These are phyloP conservation scores for Mycocentrospora acerina DNA, from an alignment of 2,329 filamentous ascomycete genomes.

Conservation along the genomic window DNA sequence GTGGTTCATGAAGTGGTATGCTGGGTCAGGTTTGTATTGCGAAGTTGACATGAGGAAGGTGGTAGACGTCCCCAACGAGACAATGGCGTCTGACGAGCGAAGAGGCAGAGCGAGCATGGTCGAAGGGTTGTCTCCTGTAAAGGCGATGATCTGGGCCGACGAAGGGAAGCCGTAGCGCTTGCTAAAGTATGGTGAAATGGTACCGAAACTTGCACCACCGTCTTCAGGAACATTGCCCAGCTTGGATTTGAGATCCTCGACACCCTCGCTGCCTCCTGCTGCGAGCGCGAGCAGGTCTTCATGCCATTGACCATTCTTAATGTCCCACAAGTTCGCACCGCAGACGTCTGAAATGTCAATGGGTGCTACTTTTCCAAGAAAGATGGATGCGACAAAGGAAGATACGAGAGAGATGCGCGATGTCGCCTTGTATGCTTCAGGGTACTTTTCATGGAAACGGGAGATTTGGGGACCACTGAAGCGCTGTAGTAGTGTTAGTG, in stretches of 20 bases:
- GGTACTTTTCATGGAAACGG: constrained; percentile 77
- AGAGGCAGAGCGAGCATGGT: constrained; percentile 91
- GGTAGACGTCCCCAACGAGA: constrained; percentile 90
- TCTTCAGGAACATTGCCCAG: constrained; percentile 79
- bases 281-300: constrained; percentile 73
- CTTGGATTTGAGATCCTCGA: constrained; percentile 69
- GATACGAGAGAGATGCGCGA: constrained; percentile 89
- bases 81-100: constrained; percentile 85
- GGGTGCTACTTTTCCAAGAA: constrained; percentile 81
- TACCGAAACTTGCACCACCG: constrained; percentile 76
- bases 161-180: constrained; percentile 73
- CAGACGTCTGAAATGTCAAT: constrained; percentile 94
- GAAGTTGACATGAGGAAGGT: constrained; percentile 97
- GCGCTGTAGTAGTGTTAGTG: constrained; percentile 56
- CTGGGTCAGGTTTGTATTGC: constrained; percentile 83
- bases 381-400: constrained; percentile 88
- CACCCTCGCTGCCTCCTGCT: constrained; percentile 60
- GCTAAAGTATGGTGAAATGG: constrained; percentile 77
- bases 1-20: constrained; percentile 98
- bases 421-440: constrained; percentile 78
- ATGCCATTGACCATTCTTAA: constrained; percentile 71
- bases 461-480: constrained; percentile 98
- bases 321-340: constrained; percentile 97
- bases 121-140: constrained; percentile 94
- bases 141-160: constrained; percentile 77